Conservation (phyloP, 208 protist species). For the Wallacemonas collosoma region DNA sequence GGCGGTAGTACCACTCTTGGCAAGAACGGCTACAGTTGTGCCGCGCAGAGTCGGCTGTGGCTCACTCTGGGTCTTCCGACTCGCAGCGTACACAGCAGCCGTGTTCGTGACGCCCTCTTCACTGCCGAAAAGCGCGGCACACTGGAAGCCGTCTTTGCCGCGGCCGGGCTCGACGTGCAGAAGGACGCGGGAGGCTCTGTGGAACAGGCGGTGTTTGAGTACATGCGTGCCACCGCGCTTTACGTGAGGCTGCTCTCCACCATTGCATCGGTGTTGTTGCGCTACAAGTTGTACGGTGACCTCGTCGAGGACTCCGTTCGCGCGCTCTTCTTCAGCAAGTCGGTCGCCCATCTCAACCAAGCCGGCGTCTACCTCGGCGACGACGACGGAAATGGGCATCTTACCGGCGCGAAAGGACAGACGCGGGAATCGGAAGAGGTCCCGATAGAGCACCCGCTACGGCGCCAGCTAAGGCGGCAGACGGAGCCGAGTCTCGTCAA, state of each 20-base stretch:
- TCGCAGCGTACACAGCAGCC: slow-evolving; percentile 31
- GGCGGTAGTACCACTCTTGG: no score
- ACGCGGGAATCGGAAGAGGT: no score
- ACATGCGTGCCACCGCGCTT: slow-evolving; percentile 53
- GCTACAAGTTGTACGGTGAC: slow-evolving; percentile 42
- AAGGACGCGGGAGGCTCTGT: slow-evolving; percentile 11
- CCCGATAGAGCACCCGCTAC: neutral
- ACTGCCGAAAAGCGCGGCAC: neutral
- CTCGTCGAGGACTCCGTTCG: slow-evolving; percentile 18
- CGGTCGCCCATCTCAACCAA: neutral
- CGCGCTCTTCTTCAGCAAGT: slow-evolving; percentile 2
- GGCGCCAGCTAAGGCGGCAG: slow-evolving; percentile 32
- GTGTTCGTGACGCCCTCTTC: slow-evolving; percentile 40
- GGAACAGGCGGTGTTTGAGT: slow-evolving; percentile 58
- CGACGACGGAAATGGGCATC: no score
- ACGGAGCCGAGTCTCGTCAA: slow-evolving; percentile 50
- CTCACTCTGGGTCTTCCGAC: slow-evolving; percentile 32
- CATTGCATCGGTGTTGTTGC: slow-evolving; percentile 33
- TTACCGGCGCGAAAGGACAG: no score
- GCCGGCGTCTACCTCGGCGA: neutral
- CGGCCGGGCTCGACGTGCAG: neutral
- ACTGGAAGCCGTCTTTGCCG: neutral
- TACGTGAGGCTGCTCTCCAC: slow-evolving; percentile 68
- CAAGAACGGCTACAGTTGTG: no score
- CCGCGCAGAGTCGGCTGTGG: slow-evolving; percentile 2